Evolutionary conservation across 208 protist genomes (phyloP), one percentile per base, ranked within the genome.

Genomic region (Leishmania tarentolae): DNA sequence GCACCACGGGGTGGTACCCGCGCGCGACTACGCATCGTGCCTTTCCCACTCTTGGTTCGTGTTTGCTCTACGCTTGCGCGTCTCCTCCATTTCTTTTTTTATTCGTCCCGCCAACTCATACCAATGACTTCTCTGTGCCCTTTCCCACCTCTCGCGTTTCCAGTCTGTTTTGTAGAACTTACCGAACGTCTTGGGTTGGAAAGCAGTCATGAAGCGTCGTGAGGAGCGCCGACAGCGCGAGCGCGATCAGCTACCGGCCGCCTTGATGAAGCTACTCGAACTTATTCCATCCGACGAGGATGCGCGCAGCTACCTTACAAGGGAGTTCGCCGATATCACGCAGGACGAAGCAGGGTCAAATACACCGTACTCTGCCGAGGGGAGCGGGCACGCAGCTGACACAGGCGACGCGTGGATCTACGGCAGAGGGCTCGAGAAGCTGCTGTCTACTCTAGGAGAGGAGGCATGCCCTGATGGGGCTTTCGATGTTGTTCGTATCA

Each of bases 151-250:
- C 31, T 53, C 40, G 37, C 44, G n/a, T n/a, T n/a, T 73, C 37
- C 69, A 53, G 35, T 7, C 66, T 15, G 44, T 73, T n/a, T 40
- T 52, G 69, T 35, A 21, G 9, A 28, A 50, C 24, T 2, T 53
- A n/a, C 40, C 46, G 31, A 35, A 13, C 69, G 28, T 15, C 28
- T 52, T 50, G 52, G 13, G 9, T 52, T 50, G 11, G 24, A 72
- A 47, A 52, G 69, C 46, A 40, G 24, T 73, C 40, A 97, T 96
- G 92, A 93, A 93, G 79, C 83, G 86, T 72, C 88, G 88, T 37
- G 88, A 92, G 66, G 61, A 83, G 71, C 88, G 91, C 31, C 89
- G 92, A 15, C 92, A 96, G 80, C 87, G 93, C 17, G 90, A 93
- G 76, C 85, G 94, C 40, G 90, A 95, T 77, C 56, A 87, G 52